Conservation (phyloP, 768 basidiomycete genomes). For the Strobilomyces echinocephalus region DNA sequence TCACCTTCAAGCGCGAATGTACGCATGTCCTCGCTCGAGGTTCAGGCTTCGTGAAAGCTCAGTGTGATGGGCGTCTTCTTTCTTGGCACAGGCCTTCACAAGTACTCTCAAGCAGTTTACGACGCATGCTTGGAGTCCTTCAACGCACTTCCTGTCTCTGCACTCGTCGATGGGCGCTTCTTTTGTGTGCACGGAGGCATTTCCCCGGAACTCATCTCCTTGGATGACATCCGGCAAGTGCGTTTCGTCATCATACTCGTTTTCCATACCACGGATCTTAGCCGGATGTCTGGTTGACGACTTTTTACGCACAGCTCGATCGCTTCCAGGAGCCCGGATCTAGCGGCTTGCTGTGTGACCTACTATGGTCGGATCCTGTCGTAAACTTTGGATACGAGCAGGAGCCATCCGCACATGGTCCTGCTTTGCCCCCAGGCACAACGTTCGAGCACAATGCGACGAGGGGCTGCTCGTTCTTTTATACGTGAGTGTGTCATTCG, state of each 20-base stretch:
- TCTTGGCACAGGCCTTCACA: constrained; percentile 23
- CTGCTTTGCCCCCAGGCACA: constrained; percentile 52
- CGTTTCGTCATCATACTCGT: constrained; percentile 17
- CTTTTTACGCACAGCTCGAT: constrained; percentile 56
- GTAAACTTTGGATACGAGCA: constrained; percentile 83
- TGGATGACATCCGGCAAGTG: constrained; percentile 71
- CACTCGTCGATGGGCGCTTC: constrained; percentile 91
- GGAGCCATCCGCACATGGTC: constrained; percentile 44
- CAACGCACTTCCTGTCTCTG: constrained; percentile 84
- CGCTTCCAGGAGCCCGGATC: constrained; percentile 94
- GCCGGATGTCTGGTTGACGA: constrained; percentile 5
- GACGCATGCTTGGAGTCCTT: constrained; percentile 91
- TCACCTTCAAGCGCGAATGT: constrained; percentile 98
- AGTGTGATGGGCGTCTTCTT: constrained; percentile 7
- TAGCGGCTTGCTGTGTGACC: constrained; percentile 85
- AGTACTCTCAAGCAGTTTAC: constrained; percentile 53
- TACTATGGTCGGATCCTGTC: constrained; percentile 95
- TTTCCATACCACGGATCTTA: constrained; percentile 1
- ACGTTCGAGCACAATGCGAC: constrained; percentile 76
- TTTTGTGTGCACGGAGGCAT: constrained; percentile 97
- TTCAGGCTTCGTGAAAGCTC: constrained; percentile 3
- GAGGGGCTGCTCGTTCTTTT: constrained; percentile 89
- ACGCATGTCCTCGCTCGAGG: constrained; percentile 31
- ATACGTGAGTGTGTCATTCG: constrained; percentile 57
- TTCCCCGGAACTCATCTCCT: constrained; percentile 75